Evolutionary conservation across 345 rosid species (phyloP), one percentile per base, ranked within the genome.

Genomic region (Linum tenue): DNA sequence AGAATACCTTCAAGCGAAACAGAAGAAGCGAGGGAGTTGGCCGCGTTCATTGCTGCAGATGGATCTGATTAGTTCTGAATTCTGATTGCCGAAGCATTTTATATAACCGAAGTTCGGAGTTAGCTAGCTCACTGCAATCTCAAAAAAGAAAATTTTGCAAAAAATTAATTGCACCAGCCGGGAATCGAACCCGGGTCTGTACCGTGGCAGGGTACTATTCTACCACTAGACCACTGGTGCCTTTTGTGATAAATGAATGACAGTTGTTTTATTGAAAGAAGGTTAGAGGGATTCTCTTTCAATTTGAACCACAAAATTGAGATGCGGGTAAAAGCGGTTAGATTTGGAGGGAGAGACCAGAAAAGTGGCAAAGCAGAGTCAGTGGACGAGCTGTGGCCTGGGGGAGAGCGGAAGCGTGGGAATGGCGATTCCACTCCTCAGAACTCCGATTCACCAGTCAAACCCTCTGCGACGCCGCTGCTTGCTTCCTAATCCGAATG

Each of bases 181-280:
- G 80, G 76, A 69, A 75, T 83, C 83, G 85, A 87, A 83, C 90
- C 84, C 82, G 83, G 90, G 88, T 80, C 85, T 77, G 81, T 80
- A 87, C 88, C 44, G 44, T 41, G 44, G 44, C 44, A 41, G 44
- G 6, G 44, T 22, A 22, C 31, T 22, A 22, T 22, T 22, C 31
- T 22, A 22, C 31, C 31, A 22, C 31, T 22, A 22, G 31, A 22
- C 31, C 31, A 22, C 31, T 22, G 1, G 31, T 22, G 31, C 31
- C 1, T 22, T 22, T 22, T 22, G 31, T 22, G 31, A 22, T 22
- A 22, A 22, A 1, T 0, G 1, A 22, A 22, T 22, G 31, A 22
- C 31, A 22, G 31, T 22, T 22, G 31, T 22, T 22, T 22, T 22
- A 22, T 22, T 22, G 0, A 0, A 22, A 22, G 0, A 22, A 22